phyloP scores from a whole-genome alignment of 2,329 filamentous ascomycete genomes.

The Aspergillus proliferans region DNA sequence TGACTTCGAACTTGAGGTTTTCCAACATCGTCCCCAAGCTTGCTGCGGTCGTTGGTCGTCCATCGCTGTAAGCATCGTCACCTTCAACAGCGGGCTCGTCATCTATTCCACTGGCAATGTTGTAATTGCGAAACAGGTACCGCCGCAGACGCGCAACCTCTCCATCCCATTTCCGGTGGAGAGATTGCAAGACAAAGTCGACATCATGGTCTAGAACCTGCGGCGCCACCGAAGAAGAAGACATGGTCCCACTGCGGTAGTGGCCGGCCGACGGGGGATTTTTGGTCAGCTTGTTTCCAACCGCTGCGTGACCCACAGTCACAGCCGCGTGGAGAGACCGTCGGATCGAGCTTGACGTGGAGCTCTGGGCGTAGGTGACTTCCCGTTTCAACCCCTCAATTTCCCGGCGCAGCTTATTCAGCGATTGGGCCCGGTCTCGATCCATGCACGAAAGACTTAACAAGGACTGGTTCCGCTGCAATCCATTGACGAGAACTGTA shows the following conservation, averaged over 20 bases:
- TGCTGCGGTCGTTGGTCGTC: conserved; percentile 32
- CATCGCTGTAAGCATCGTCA: conserved; percentile 31
- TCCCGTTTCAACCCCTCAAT: conserved; percentile 48
- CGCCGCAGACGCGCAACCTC: conserved; percentile 38
- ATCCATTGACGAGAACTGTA: conserved; percentile 61
- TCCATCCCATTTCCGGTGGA: conserved; percentile 41
- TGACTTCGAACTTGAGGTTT: conserved; percentile 31
- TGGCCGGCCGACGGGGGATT: conserved; percentile 14
- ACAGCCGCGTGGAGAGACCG: conserved; percentile 40
- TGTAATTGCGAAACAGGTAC: conserved; percentile 44
- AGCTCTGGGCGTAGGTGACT: conserved; percentile 19
- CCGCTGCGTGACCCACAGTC: conserved; percentile 22
- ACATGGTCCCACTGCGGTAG: conserved; percentile 2
- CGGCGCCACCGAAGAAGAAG: conserved; percentile 11
- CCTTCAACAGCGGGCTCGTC: conserved; percentile 10
- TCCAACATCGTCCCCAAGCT: conserved; percentile 35
- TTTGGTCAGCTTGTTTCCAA: conserved; percentile 29
- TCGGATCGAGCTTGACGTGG: conserved; percentile 35
- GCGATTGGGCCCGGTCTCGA: conserved; percentile 54
- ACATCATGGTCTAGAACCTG: conserved; percentile 33
- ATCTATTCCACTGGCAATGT: conserved; percentile 31
- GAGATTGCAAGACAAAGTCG: conserved; percentile 33
- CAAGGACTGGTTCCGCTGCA: conserved; percentile 60
- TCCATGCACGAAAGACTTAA: conserved; percentile 59
- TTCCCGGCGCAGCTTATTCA: conserved; percentile 54